phyloP scores from a whole-genome alignment of 768 basidiomycete genomes.

The Boletus rubropictus region DNA sequence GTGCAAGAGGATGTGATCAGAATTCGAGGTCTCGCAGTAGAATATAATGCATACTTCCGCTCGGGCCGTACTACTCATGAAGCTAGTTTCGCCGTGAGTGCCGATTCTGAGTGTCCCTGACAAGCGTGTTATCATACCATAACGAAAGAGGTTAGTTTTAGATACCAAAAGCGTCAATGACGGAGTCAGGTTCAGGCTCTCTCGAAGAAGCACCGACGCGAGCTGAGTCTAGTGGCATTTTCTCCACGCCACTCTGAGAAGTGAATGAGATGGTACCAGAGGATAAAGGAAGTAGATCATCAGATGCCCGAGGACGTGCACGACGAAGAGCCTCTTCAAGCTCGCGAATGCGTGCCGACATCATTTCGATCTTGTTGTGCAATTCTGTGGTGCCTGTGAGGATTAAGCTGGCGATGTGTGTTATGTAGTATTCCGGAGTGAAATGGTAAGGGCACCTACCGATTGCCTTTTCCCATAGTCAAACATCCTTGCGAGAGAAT shows the following conservation, averaged over 20 bases:
- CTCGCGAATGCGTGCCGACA: constrained; percentile 51
- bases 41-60: constrained; percentile 48
- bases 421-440: not conserved
- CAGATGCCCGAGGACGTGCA: constrained; percentile 44
- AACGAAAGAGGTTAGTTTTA: not conserved
- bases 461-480: constrained; percentile 56
- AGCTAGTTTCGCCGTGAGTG: constrained; percentile 47
- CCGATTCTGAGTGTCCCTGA: constrained; percentile 55
- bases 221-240: constrained; percentile 8
- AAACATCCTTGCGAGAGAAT: constrained; percentile 38
- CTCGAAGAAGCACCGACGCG: constrained; percentile 1
- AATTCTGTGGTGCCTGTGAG: constrained; percentile 68
- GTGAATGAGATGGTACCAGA: constrained; percentile 18
- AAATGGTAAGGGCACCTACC: constrained; percentile 26
- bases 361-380: constrained; percentile 55
- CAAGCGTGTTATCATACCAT: not conserved
- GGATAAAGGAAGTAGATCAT: constrained; percentile 44
- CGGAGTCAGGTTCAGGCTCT: constrained; percentile 37
- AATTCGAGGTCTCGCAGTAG: not conserved
- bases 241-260: constrained; percentile 25
- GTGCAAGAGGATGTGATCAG: not conserved
- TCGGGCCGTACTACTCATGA: constrained; percentile 61
- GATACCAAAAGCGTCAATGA: constrained; percentile 48
- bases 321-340: constrained; percentile 54
- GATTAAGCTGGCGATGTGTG: constrained; percentile 38